Percentiles rank a stretch among this genome's conserved stretches.
phyloP scores from a whole-genome alignment of 2,329 filamentous ascomycete genomes.

The Trichoderma endophyticum region DNA sequence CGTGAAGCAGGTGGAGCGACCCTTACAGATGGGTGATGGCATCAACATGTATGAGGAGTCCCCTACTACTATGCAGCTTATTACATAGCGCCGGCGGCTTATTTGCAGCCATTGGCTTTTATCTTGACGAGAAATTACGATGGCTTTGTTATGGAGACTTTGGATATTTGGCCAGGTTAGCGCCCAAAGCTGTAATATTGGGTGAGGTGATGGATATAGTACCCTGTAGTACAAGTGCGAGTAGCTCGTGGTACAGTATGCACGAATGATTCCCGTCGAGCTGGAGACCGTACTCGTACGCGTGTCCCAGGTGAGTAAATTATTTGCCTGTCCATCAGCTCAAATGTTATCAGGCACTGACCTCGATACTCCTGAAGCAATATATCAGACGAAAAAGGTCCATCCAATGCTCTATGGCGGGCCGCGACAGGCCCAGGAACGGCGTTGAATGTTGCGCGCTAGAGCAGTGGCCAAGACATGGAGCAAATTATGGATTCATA shows the following conservation, averaged over 20 bases:
- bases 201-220: background rate
- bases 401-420: background rate
- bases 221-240: background rate
- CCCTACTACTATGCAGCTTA: background rate
- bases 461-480: background rate
- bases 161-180: background rate
- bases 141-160: background rate
- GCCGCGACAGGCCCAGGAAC: slow-evolving; percentile 3
- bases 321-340: background rate
- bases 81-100: background rate
- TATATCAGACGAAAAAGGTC: background rate
- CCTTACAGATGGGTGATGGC: background rate
- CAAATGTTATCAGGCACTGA: background rate
- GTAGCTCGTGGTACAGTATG: background rate
- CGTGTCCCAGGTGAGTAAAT: background rate
- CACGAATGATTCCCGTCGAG: background rate
- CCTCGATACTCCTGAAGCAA: background rate
- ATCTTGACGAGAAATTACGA: slow-evolving; percentile 14
- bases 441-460: background rate
- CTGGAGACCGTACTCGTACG: background rate
- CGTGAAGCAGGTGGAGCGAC: slow-evolving; percentile 12
- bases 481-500: background rate
- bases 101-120: background rate
- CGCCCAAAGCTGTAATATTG: background rate
- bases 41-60: background rate